Evolutionary conservation across 306 rosid species (phyloP).

Genomic region (Datisca glomerata): DNA sequence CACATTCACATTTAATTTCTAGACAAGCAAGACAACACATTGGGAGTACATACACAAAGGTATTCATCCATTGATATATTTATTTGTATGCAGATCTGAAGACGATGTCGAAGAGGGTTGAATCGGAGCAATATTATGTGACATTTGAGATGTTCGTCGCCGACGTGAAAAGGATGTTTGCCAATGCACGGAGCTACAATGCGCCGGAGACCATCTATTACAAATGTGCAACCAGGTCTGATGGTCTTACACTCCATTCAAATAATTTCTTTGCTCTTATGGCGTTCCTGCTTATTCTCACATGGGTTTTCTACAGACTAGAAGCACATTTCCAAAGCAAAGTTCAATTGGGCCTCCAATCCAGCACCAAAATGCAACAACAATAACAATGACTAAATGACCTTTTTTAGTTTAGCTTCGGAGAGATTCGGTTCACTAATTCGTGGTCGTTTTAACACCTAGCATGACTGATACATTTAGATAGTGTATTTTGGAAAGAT

Average conservation of each 20-base stretch:
- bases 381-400: not conserved
- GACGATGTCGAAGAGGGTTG: constrained; percentile 93
- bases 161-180: constrained; percentile 83
- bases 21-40: too few species aligned
- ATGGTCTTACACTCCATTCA: too few species aligned
- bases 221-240: constrained; percentile 75
- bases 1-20: too few species aligned
- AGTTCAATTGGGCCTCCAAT: constrained; percentile 58
- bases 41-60: too few species aligned
- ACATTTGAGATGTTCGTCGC: constrained; percentile 95
- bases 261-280: not conserved
- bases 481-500: too few species aligned
- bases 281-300: not conserved
- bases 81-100: constrained; percentile 46
- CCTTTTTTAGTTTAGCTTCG: too few species aligned
- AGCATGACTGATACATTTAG: too few species aligned
- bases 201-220: constrained; percentile 90
- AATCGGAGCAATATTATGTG: constrained; percentile 82
- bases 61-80: not conserved
- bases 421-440: not conserved
- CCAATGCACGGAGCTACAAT: constrained; percentile 82
- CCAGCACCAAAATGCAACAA: constrained; percentile 54
- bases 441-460: too few species aligned
- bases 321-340: constrained; percentile 67
- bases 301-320: constrained; percentile 34